These are phyloP conservation scores for Tetratostichococcus sp. DNA, from an alignment of 139 green algal species.

Conservation along the genomic window DNA sequence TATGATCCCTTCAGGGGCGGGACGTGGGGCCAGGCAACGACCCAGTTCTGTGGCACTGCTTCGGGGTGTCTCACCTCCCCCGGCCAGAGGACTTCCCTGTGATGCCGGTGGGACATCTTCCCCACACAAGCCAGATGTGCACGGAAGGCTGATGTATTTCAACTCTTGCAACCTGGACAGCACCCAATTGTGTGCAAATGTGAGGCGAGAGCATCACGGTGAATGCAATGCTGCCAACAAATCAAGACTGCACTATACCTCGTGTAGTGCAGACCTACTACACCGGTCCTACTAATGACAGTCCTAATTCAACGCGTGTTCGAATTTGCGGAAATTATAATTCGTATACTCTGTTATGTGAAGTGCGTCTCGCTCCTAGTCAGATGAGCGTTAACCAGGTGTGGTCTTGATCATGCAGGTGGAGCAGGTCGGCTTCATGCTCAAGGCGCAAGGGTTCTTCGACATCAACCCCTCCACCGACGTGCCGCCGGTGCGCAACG, in stretches of 20 bases:
- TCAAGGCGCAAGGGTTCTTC: slow-evolving; percentile 48
- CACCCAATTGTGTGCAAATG: not conserved
- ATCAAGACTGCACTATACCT: no score
- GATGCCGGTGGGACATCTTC: slow-evolving; percentile 45
- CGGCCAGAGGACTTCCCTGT: slow-evolving; percentile 49
- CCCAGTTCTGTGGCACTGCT: slow-evolving; percentile 44
- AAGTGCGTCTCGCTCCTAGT: no score
- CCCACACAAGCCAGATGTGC: not conserved
- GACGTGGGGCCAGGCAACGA: slow-evolving; percentile 19
- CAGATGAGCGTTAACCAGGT: no score
- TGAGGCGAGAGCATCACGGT: no score
- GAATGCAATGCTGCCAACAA: no score
- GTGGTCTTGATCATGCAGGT: not conserved
- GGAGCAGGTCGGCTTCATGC: slow-evolving; percentile 38
- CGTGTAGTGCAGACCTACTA: no score
- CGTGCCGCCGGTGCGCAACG: slow-evolving; percentile 24
- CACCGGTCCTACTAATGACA: no score
- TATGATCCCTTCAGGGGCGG: slow-evolving; percentile 12
- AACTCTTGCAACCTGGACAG: not conserved
- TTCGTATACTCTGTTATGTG: no score
- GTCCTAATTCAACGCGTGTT: no score
- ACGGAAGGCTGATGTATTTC: not conserved
- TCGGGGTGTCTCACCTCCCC: slow-evolving; percentile 37
- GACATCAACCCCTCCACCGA: slow-evolving; percentile 38
- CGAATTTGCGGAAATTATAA: no score